Evolutionary conservation across 75 land plant species (phyloP), one percentile per base, ranked within the genome.

Genomic region (Gnetum montanum): DNA sequence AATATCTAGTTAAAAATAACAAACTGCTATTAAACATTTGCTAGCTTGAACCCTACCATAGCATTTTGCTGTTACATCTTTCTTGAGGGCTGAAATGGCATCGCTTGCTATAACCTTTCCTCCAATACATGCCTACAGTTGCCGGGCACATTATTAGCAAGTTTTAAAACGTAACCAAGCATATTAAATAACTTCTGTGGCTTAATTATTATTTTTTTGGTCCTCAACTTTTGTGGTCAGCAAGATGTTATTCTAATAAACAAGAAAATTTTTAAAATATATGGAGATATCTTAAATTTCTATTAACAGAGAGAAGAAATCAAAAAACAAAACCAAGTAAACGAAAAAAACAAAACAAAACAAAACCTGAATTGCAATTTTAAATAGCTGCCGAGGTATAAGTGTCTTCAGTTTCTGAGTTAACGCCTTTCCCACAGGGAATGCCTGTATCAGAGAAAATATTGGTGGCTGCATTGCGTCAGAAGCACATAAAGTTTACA

Each of bases 341-440:
- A n/a, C n/a, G n/a, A n/a, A n/a, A n/a, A n/a, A n/a, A n/a, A n/a
- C n/a, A n/a, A n/a, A n/a, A n/a, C n/a, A n/a, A n/a, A n/a, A n/a
- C n/a, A n/a, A n/a, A 71, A 88, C 94, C 60, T 94, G 98, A 30
- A 94, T 94, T 13, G 98, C 90, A 19, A 94, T 76, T 75, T 89
- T 94, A 58, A 94, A 94, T 77, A 94, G 72, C 57, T 94, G 98
- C 15, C 98, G 77, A 34, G 98, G 98, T 54, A 94, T 94, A 27
- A 94, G 80, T 63, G 85, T 86, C 65, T 94, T 94, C 58, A 89
- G 49, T 63, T 89, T 94, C 58, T 82, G 82, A 48, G 98, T 89
- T 44, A 94, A 63, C 29, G 98, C 98, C 45, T 95, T 81, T 8
- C 98, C 98, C 0, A 94, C 77, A 66, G 69, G 12, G 71, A 74